Evolutionary conservation across 768 basidiomycete species (phyloP).

Genomic region (Lentinula raphanica): DNA sequence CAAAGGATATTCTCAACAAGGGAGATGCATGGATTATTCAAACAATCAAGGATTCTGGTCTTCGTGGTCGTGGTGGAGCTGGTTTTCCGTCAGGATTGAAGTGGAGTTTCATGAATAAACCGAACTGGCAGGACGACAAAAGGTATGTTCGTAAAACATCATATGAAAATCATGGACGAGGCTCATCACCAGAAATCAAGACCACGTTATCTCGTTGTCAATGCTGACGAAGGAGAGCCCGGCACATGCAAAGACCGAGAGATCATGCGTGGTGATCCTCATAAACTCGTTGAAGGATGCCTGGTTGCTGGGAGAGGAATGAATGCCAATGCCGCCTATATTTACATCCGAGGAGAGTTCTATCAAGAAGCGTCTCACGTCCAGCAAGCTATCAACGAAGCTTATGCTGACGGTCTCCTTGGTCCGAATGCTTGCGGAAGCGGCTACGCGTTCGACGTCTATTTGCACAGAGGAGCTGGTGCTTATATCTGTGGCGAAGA

Average conservation of each 20-base stretch:
- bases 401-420: slow-evolving; percentile 82
- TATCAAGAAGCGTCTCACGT: slow-evolving; percentile 91
- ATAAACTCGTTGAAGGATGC: slow-evolving; percentile 97
- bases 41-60: slow-evolving; percentile 91
- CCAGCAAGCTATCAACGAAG: slow-evolving; percentile 93
- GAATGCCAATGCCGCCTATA: slow-evolving; percentile 99
- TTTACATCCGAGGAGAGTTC: slow-evolving; percentile 99
- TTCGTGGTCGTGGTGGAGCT: slow-evolving; percentile 93
- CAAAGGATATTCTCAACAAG: slow-evolving; percentile 92
- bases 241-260: slow-evolving; percentile 99
- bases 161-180: neutral
- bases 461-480: slow-evolving; percentile 96
- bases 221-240: slow-evolving; percentile 97
- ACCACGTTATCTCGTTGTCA: slow-evolving; percentile 94
- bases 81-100: slow-evolving; percentile 96
- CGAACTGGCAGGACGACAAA: slow-evolving; percentile 94
- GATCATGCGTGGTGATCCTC: slow-evolving; percentile 95
- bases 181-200: slow-evolving; percentile 29
- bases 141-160: slow-evolving; percentile 39
- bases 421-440: slow-evolving; percentile 90
- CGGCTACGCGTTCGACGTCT: slow-evolving; percentile 95
- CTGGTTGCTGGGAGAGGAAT: slow-evolving; percentile 94
- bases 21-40: slow-evolving; percentile 98
- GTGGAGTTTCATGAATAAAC: slow-evolving; percentile 99
- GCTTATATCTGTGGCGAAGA: slow-evolving; percentile 99